Evolutionary conservation across 1,139 yeast species (phyloP), one percentile per base, ranked within the genome.

Genomic region (Candida gigantensis): DNA sequence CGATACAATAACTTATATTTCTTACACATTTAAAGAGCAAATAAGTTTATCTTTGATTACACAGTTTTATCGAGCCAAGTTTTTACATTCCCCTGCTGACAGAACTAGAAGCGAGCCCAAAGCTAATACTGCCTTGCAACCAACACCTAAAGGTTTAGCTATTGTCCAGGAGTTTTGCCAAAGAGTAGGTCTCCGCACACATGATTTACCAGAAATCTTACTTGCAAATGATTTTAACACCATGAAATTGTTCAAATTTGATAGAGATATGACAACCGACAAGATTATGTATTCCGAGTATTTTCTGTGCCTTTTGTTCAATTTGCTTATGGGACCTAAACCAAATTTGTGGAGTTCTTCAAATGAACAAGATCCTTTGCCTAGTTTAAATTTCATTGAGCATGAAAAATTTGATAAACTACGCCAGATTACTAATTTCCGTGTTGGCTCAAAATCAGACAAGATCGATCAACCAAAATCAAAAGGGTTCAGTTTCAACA

Each of bases 61-160:
- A 21, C 60, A 68, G 16, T 87, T 86, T 53, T 79, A 79, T 66
- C 66, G 66, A 1, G 86, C 94, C 0, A 81, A 79, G 42, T 61
- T 89, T 4, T 49, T 90, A 8, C 96, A 89, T 53, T 77, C 81
- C 16, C 96, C 96, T 0, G 74, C 77, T 6, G 90, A 84, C 47
- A 68, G 94, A 48, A 83, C 94, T 0, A 55, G 81, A 36, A 47
- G 57, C n/a, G 62, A 53, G 31, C 70, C 81, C 2, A 72, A 72
- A 38, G 58, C 52, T 3, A 55, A 61, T 30, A 62, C 68, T 1
- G 39, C 65, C 3, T 54, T 89, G 24, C 97, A 90, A 51, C 95
- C 96, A 4, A 88, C 97, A 0, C 92, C 97, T 0, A 92, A 92
- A 53, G 98, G 97, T 1, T 77, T 88, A 4, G 81, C 89, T 0